Evolutionary conservation across 257 asterid species (phyloP), one percentile per base, ranked within the genome.

Genomic region (Phtheirospermum japonicum): DNA sequence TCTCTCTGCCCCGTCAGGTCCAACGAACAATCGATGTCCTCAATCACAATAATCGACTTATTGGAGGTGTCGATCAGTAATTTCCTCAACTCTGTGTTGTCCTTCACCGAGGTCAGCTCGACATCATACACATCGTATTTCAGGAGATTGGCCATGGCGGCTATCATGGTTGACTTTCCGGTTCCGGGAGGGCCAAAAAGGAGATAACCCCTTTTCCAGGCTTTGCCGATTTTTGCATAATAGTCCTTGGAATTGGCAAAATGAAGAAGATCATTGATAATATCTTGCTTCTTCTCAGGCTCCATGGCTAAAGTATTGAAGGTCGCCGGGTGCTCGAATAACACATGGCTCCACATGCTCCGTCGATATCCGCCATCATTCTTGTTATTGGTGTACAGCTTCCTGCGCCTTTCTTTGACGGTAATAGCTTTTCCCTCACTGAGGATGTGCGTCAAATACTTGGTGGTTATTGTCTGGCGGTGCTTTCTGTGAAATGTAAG

Each of bases 201-300:
- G 11, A 78, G 78, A 20, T 79, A 79, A 0, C 85, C 85, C 4
- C 94, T 71, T 64, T 82, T 85, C 94, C 94, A 85, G 0, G 89
- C 81, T 68, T 85, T 85, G 1, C 94, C 94, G 6, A 85, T 59
- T 69, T 78, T 78, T 0, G 73, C 68, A n/a, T 85, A 85, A 16
- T 78, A 82, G 6, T 85, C 85, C 69, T 82, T 80, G 0, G 82
- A 57, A 0, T 74, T 51, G 6, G 75, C 70, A 18, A 84, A 84
- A 5, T 64, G 74, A 33, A 56, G 4, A 0, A 84, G 71, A 31
- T 84, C 92, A 16, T 82, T 69, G 0, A 80, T n/a, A 11, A 85
- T 80, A 5, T 77, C 87, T 13, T 68, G 65, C 64, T 85, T 85
- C 75, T 49, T 66, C 0, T 0, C 36, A 0, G 89, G 85, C n/a